phyloP scores from a whole-genome alignment of 208 protist species.

The Wallacemonas sp. region DNA sequence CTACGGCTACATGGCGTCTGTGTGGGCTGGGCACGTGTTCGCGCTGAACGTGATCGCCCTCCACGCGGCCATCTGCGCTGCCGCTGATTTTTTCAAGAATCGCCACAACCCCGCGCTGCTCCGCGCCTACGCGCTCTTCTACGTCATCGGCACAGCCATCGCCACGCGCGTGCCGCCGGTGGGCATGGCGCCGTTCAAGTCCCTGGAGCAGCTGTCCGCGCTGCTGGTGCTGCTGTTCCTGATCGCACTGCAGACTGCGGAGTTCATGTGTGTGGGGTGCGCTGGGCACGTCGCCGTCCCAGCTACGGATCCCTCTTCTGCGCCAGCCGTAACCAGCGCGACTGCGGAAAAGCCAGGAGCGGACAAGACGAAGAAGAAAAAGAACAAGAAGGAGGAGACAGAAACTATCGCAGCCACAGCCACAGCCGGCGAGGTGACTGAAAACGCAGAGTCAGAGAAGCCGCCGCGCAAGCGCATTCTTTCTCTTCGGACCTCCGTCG shows the following conservation, averaged over 20 bases:
- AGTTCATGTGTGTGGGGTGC: not conserved
- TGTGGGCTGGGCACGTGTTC: constrained; percentile 99
- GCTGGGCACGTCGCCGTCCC: not conserved
- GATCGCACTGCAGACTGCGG: constrained; percentile 94
- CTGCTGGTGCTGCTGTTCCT: no score
- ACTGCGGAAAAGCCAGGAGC: not conserved
- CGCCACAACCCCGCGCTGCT: constrained; percentile 90
- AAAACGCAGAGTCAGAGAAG: no score
- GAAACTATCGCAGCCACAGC: no score
- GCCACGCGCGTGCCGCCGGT: no score
- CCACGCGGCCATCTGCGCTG: constrained; percentile 87
- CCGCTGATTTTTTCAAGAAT: constrained; percentile 71
- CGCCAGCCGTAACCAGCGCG: not conserved
- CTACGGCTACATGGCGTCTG: constrained; percentile 91
- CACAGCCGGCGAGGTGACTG: no score
- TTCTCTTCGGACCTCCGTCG: no score
- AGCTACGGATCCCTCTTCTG: not conserved
- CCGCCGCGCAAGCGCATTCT: no score
- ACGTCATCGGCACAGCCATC: no score
- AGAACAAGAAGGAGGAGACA: no score
- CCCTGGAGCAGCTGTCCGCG: no score
- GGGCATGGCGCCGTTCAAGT: no score
- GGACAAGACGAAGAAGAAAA: not conserved
- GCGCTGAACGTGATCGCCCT: constrained; percentile 97
- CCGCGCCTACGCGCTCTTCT: constrained; percentile 93